Percentiles rank a stretch among this genome's conserved stretches.
Evolutionary conservation across 2,329 filamentous ascomycete species (phyloP).

Genomic region (Fusarium chuoi): DNA sequence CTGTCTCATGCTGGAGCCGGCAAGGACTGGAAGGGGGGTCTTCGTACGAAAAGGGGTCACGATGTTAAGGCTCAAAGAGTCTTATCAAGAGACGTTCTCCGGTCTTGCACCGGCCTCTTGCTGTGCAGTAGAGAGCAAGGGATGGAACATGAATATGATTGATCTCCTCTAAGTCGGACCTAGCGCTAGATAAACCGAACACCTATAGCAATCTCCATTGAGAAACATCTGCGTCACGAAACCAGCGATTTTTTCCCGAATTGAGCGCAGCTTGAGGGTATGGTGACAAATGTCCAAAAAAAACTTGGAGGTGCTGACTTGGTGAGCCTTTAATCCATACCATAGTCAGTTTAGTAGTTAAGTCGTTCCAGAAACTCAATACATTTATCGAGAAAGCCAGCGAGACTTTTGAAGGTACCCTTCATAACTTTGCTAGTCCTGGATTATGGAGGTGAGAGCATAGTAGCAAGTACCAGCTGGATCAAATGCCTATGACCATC

Average conservation of each 20-base stretch:
- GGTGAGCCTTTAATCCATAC: background rate
- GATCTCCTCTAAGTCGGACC: too few relatives aligned
- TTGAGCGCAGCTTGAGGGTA: background rate
- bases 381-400: background rate
- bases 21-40: too few relatives aligned
- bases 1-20: too few relatives aligned
- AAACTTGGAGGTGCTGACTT: background rate
- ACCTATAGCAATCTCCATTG: too few relatives aligned
- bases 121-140: too few relatives aligned
- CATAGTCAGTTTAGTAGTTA: background rate
- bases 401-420: background rate
- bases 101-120: too few relatives aligned
- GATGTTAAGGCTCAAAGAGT: too few relatives aligned
- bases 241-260: background rate
- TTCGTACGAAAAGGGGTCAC: too few relatives aligned
- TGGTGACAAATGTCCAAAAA: background rate
- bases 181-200: too few relatives aligned
- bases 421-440: background rate
- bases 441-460: background rate
- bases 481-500: background rate
- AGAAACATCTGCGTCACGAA: conserved; percentile 6
- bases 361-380: background rate
- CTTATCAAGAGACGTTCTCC: too few relatives aligned
- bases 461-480: background rate
- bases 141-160: too few relatives aligned